These are phyloP conservation scores for Silene coronaria DNA, from an alignment of 179 eudicot species.

Conservation along the genomic window DNA sequence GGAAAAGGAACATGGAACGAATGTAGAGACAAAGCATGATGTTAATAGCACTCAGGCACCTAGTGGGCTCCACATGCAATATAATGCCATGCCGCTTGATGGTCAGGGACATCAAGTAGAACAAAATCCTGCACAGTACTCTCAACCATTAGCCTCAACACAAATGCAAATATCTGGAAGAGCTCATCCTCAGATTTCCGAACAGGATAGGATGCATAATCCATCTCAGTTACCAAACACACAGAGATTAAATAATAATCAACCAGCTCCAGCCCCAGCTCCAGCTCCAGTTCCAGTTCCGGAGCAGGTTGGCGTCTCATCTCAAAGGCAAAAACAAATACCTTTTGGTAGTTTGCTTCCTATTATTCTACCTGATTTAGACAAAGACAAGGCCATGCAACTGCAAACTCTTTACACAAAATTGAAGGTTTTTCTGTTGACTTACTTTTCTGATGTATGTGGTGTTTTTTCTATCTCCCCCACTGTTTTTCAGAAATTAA, in stretches of 20 bases:
- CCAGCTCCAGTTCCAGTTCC: slow-evolving; percentile 30
- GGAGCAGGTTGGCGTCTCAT: slow-evolving; percentile 38
- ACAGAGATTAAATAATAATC: slow-evolving; percentile 42
- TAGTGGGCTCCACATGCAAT: slow-evolving; percentile 32
- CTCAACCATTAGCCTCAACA: slow-evolving; percentile 37
- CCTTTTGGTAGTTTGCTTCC: slow-evolving; percentile 88
- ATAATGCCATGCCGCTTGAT: slow-evolving; percentile 35
- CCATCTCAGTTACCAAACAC: slow-evolving; percentile 34
- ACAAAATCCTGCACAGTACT: slow-evolving; percentile 31
- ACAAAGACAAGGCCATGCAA: slow-evolving; percentile 81
- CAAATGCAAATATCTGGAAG: slow-evolving; percentile 33
- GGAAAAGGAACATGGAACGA: slow-evolving; percentile 40
- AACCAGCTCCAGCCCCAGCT: slow-evolving; percentile 36
- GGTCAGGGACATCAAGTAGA: slow-evolving; percentile 32
- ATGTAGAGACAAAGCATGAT: slow-evolving; percentile 41
- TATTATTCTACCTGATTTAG: slow-evolving; percentile 71
- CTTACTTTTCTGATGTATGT: background rate
- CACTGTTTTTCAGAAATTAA: background rate
- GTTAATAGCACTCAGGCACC: slow-evolving; percentile 35
- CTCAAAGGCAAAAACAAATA: slow-evolving; percentile 57
- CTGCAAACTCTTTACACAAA: slow-evolving; percentile 51
- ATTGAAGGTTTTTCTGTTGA: slow-evolving; percentile 41
- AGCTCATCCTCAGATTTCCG: slow-evolving; percentile 32
- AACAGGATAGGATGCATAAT: slow-evolving; percentile 29
- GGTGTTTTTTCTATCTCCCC: background rate